phyloP scores from a whole-genome alignment of 768 basidiomycete genomes.

The Nidula microcarpa region DNA sequence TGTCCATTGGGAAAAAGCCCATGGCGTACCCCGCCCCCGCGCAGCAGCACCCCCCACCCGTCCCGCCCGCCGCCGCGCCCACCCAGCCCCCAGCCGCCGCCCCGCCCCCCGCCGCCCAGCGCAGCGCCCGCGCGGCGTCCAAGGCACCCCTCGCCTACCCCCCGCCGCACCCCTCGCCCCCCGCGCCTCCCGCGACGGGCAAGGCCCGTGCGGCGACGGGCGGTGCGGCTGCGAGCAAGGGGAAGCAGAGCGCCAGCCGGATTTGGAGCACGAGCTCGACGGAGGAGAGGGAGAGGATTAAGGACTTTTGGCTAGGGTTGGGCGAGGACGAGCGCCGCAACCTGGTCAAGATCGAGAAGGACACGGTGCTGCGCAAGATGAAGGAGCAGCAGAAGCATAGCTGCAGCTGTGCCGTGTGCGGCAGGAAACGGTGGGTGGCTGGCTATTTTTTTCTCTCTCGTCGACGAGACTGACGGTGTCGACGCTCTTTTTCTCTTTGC shows the following conservation, averaged over 20 bases:
- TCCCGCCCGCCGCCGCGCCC: slow-evolving; percentile 25
- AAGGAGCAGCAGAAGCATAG: slow-evolving; percentile 98
- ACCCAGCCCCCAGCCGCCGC: slow-evolving; percentile 7
- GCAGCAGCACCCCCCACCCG: slow-evolving; percentile 15
- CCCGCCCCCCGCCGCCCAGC: slow-evolving; percentile 27
- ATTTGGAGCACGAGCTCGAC: slow-evolving; percentile 92
- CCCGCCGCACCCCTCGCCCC: slow-evolving; percentile 38
- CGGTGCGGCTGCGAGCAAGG: slow-evolving; percentile 24
- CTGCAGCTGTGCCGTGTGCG: slow-evolving; percentile 95
- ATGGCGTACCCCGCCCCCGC: slow-evolving; percentile 66
- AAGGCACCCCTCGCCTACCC: slow-evolving; percentile 42
- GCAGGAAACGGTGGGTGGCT: slow-evolving; percentile 84
- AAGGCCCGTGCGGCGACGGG: slow-evolving; percentile 22
- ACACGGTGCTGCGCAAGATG: slow-evolving; percentile 97
- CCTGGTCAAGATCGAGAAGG: slow-evolving; percentile 97
- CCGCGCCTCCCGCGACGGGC: slow-evolving; percentile 27
- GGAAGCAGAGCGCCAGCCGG: slow-evolving; percentile 60
- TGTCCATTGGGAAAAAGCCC: slow-evolving; percentile 90
- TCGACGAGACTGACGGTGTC: too few species aligned
- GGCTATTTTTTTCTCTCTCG: slow-evolving; percentile 18
- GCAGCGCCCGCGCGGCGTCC: slow-evolving; percentile 44
- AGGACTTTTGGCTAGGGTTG: slow-evolving; percentile 96
- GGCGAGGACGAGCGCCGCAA: slow-evolving; percentile 86
- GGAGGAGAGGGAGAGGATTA: slow-evolving; percentile 95
- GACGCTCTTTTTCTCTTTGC: too few species aligned